Evolutionary conservation across 2,329 filamentous ascomycete species (phyloP).

Genomic region (Pseudonectria foliicola): DNA sequence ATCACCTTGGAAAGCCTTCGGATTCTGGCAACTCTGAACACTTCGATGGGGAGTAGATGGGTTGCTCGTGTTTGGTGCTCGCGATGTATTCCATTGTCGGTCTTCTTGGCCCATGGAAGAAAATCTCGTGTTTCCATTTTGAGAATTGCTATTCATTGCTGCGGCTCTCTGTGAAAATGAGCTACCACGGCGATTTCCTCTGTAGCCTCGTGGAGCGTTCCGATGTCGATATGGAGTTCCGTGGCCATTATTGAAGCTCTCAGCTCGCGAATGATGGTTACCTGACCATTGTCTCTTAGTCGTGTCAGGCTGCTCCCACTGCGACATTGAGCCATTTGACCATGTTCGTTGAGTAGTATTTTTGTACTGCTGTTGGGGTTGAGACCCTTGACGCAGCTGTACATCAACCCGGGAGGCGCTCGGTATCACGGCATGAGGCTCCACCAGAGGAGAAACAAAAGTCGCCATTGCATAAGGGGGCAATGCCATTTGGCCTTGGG

Average conservation of each 20-base stretch:
- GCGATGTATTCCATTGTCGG: slow-evolving; percentile 12
- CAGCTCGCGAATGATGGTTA: slow-evolving; percentile 4
- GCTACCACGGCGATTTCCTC: slow-evolving; percentile 10
- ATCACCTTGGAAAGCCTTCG: slow-evolving; percentile 2
- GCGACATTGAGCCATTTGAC: too few relatives aligned
- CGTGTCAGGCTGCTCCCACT: too few relatives aligned
- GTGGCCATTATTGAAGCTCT: slow-evolving; percentile 5
- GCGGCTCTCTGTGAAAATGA: slow-evolving; percentile 12
- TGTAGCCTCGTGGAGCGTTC: slow-evolving; percentile 5
- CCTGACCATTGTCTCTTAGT: too few relatives aligned
- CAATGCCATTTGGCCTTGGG: too few relatives aligned
- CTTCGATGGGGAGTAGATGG: too few relatives aligned
- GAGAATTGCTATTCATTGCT: slow-evolving; percentile 11
- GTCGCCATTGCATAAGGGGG: too few relatives aligned
- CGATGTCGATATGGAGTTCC: slow-evolving; percentile 9
- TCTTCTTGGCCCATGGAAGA: slow-evolving; percentile 12
- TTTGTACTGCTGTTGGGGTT: too few relatives aligned
- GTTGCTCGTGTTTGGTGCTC: slow-evolving; percentile 7
- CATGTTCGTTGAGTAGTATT: too few relatives aligned
- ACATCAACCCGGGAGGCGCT: too few relatives aligned
- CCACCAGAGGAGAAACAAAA: too few relatives aligned
- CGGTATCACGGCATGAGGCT: too few relatives aligned
- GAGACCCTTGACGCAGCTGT: too few relatives aligned
- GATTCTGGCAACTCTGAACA: slow-evolving; percentile 16
- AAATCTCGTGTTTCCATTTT: slow-evolving; percentile 1